phyloP scores from a whole-genome alignment of 140 eudicot genomes.

The Oenanthe javanica region DNA sequence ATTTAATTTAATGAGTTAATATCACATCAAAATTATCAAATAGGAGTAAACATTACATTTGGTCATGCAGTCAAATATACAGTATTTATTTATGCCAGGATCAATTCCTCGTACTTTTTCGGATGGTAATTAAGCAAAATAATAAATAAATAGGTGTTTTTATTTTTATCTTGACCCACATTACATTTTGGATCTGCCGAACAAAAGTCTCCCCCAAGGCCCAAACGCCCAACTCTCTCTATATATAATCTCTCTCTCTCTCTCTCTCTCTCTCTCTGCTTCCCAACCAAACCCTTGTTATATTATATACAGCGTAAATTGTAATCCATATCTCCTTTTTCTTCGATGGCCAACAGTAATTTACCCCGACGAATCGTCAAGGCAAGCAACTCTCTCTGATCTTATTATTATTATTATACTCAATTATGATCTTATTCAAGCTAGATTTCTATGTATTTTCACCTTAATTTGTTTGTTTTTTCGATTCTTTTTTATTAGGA shows the following conservation, averaged over 20 bases:
- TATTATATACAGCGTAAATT: slow-evolving; percentile 13
- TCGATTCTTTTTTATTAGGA: slow-evolving; percentile 33
- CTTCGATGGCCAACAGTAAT: slow-evolving; percentile 82
- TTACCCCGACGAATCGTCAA: slow-evolving; percentile 86
- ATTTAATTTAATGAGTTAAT: no score
- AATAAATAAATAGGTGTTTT: no score
- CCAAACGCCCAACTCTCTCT: neutral
- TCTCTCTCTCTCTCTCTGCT: slow-evolving; percentile 8
- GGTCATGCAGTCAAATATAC: no score
- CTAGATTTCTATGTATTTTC: neutral
- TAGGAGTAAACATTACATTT: no score
- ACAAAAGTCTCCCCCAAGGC: neutral
- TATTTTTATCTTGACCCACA: neutral
- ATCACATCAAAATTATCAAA: no score
- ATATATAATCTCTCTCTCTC: slow-evolving; percentile 1
- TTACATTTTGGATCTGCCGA: neutral
- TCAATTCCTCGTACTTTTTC: no score
- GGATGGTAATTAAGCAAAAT: no score
- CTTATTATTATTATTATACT: no score
- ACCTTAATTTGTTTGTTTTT: neutral
- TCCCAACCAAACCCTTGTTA: neutral
- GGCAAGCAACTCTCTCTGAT: slow-evolving; percentile 19
- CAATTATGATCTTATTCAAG: no score
- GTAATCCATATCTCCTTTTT: slow-evolving; percentile 10
- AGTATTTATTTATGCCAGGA: no score